A percentile compares a stretch with the other conserved stretches of the same genome.
These are phyloP conservation scores for Monosporozyma siamensis DNA, from an alignment of 805 yeast genomes.

Conservation along the genomic window DNA sequence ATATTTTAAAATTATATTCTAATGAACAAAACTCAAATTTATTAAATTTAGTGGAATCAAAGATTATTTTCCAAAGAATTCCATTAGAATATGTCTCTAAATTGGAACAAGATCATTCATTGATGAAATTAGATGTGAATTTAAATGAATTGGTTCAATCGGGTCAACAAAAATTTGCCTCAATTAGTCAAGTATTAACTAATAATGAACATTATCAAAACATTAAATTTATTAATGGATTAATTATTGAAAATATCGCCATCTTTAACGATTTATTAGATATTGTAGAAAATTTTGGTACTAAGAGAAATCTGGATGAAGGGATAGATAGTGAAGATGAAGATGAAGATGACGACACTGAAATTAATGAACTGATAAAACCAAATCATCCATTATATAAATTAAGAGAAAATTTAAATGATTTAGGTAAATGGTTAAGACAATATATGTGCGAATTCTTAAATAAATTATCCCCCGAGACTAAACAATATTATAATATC, in stretches of 20 bases:
- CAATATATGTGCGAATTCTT: conserved; percentile 17
- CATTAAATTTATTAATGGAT: conserved; percentile 8
- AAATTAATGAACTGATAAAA: conserved; percentile 9
- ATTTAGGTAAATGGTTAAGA: conserved; percentile 44
- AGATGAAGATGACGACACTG: conserved; percentile 31
- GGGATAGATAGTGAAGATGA: conserved; percentile 53
- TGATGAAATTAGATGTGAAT: conserved; percentile 20
- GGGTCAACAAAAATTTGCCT: conserved; percentile 38
- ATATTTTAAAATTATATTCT: conserved; percentile 47
- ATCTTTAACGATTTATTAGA: conserved; percentile 61
- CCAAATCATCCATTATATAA: conserved; percentile 48
- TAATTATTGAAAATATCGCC: conserved; percentile 44
- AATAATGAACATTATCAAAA: conserved; percentile 32
- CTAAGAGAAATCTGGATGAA: conserved; percentile 40
- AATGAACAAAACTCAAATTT: conserved; percentile 35
- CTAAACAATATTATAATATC: conserved; percentile 32
- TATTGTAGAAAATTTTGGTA: conserved; percentile 56
- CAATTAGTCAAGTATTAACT: conserved; percentile 8
- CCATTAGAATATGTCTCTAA: conserved; percentile 49
- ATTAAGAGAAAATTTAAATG: conserved; percentile 30
- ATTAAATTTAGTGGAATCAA: conserved; percentile 44
- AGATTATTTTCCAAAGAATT: conserved; percentile 47
- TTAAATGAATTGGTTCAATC: conserved; percentile 37
- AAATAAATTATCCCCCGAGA: conserved; percentile 7
- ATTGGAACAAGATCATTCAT: conserved; percentile 33